Percentiles rank a stretch among this genome's conserved stretches.
phyloP scores from a whole-genome alignment of 1,139 yeast species.

The Hanseniaspora uvarum region DNA sequence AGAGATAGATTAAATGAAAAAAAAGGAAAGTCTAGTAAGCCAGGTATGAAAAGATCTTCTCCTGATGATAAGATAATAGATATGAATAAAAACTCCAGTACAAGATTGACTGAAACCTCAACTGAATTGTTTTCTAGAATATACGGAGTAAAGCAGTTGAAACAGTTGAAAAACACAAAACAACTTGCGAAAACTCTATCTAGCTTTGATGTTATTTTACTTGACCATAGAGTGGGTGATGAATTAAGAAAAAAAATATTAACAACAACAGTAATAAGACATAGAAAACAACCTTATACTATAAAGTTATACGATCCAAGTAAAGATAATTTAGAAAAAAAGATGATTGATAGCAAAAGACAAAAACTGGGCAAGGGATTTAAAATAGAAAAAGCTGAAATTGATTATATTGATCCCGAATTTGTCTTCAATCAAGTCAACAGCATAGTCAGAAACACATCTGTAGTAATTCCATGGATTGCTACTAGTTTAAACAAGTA shows the following conservation, averaged over 20 bases:
- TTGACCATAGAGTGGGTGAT: conserved; percentile 15
- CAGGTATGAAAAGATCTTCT: background rate
- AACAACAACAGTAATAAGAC: conserved; percentile 16
- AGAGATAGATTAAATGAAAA: conserved; percentile 5
- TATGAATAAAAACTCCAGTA: conserved; percentile 38
- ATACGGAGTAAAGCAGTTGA: conserved; percentile 47
- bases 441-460: conserved; percentile 51
- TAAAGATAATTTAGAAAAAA: conserved; percentile 8
- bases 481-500: conserved; percentile 17
- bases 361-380: conserved; percentile 14
- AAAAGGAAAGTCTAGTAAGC: background rate
- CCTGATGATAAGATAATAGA: conserved; percentile 14
- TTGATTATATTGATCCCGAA: conserved; percentile 46
- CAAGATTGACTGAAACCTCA: conserved; percentile 32
- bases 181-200: conserved; percentile 8
- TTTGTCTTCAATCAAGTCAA: conserved; percentile 52
- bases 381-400: conserved; percentile 32
- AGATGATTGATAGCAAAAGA: conserved; percentile 8
- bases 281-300: conserved; percentile 17
- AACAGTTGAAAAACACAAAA: conserved; percentile 33
- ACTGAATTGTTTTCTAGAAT: conserved; percentile 47
- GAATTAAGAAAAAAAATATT: conserved; percentile 12
- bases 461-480: conserved; percentile 38
- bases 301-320: conserved; percentile 12
- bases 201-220: conserved; percentile 7